These are phyloP conservation scores for Phytophthora hibernalis DNA, from an alignment of 352 stramenopile genomes.

Conservation along the genomic window DNA sequence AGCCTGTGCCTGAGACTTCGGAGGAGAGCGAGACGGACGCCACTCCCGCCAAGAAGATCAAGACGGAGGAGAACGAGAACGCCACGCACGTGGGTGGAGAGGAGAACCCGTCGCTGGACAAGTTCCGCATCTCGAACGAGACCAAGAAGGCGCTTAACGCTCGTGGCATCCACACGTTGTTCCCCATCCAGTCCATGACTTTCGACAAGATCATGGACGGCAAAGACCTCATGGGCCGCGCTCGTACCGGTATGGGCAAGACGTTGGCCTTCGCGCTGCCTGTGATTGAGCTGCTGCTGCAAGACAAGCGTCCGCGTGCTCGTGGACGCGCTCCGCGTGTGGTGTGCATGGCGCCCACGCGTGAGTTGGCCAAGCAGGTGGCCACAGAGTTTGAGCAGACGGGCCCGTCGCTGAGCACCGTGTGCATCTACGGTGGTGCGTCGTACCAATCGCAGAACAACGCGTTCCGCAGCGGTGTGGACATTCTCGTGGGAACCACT, in stretches of 20 bases:
- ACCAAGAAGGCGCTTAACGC: slow-evolving; percentile 72
- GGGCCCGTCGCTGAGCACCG: slow-evolving; percentile 79
- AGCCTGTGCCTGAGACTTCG: slow-evolving; percentile 52
- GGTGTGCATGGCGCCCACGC: slow-evolving; percentile 97
- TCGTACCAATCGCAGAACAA: slow-evolving; percentile 92
- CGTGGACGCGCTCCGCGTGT: slow-evolving; percentile 88
- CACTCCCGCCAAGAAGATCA: slow-evolving; percentile 41
- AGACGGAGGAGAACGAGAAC: slow-evolving; percentile 48
- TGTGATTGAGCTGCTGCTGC: slow-evolving; percentile 92
- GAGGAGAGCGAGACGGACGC: slow-evolving; percentile 62
- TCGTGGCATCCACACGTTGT: slow-evolving; percentile 89
- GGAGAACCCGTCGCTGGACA: slow-evolving; percentile 75
- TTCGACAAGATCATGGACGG: slow-evolving; percentile 96
- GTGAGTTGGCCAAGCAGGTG: slow-evolving; percentile 98
- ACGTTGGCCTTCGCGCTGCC: slow-evolving; percentile 98
- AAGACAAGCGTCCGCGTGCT: slow-evolving; percentile 78
- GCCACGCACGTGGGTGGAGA: slow-evolving; percentile 49
- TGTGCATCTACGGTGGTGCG: slow-evolving; percentile 93
- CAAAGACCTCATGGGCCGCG: slow-evolving; percentile 97
- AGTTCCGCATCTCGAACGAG: slow-evolving; percentile 70
- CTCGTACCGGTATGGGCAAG: slow-evolving; percentile 98
- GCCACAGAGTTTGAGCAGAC: slow-evolving; percentile 89
- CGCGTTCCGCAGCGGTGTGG: slow-evolving; percentile 87
- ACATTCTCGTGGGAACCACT: slow-evolving; percentile 94
- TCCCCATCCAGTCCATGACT: slow-evolving; percentile 94